These are phyloP conservation scores for Cnidoscolus chayamansa DNA, from an alignment of 441 rosid species.

Conservation along the genomic window DNA sequence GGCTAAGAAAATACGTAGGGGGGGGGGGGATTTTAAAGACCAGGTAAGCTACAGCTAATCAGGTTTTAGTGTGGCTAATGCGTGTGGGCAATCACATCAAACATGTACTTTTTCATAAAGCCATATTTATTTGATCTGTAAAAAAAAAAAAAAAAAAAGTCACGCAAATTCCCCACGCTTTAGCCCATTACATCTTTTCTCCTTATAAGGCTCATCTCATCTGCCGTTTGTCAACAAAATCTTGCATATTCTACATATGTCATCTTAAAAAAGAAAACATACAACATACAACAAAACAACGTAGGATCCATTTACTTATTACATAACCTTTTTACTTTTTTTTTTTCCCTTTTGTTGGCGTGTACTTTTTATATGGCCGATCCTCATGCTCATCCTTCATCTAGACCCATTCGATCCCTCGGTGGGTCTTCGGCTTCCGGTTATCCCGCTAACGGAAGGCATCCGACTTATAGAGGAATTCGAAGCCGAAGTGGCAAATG, in stretches of 20 bases:
- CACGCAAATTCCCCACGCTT: constrained; percentile 46
- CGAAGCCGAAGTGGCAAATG: constrained; percentile 76
- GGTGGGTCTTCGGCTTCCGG: constrained; percentile 23
- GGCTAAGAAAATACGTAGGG: no score
- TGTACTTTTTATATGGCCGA: constrained; percentile 33
- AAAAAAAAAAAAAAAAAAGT: neutral
- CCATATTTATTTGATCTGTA: no score
- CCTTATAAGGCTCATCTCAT: no score
- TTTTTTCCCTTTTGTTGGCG: no score
- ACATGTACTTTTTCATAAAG: no score
- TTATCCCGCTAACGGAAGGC: constrained; percentile 30
- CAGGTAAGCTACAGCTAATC: constrained; percentile 30
- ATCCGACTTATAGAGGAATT: constrained; percentile 55
- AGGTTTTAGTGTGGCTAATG: neutral
- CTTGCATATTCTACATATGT: neutral
- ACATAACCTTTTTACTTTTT: neutral
- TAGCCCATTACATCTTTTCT: constrained; percentile 5
- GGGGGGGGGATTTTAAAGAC: neutral
- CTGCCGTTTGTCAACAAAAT: no score
- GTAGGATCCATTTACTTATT: neutral
- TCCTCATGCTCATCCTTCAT: constrained; percentile 25
- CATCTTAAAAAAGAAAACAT: neutral
- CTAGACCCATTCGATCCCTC: constrained; percentile 23
- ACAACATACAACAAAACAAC: neutral
- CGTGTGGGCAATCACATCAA: constrained; percentile 32